Evolutionary conservation across 2,329 filamentous ascomycete genomes (phyloP).

Genomic region (Sporothrix inflata): DNA sequence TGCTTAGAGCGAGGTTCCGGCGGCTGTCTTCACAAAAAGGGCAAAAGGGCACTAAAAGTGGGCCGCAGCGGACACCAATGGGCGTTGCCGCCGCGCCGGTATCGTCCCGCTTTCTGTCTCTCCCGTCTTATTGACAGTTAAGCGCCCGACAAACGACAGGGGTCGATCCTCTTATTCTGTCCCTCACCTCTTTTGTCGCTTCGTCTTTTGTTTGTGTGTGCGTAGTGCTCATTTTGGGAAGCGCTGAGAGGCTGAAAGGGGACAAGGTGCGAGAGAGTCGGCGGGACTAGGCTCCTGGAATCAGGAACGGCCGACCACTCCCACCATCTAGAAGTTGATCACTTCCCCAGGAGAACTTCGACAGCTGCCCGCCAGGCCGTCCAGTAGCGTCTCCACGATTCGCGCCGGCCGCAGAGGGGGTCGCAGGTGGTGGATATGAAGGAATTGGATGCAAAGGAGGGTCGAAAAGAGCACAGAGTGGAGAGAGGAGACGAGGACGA

Average conservation of each 20-base stretch:
- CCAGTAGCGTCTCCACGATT: slow-evolving; percentile 11
- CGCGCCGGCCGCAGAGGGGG: slow-evolving; percentile 20
- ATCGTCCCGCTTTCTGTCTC: slow-evolving; percentile 9
- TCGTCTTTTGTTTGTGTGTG: not conserved
- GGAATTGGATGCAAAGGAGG: not conserved
- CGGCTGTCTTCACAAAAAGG: not conserved
- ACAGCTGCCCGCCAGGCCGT: not conserved
- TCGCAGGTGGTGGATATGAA: not conserved
- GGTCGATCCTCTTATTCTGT: not conserved
- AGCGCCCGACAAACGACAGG: slow-evolving; percentile 21
- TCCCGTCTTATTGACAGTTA: not conserved
- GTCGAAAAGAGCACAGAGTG: not conserved
- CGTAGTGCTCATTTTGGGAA: slow-evolving; percentile 13
- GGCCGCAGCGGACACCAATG: slow-evolving; percentile 21
- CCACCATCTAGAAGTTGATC: too few species aligned
- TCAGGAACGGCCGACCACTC: not conserved
- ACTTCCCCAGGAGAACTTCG: not conserved
- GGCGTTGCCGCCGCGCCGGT: slow-evolving; percentile 19
- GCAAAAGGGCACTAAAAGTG: not conserved
- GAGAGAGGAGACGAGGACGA: not conserved
- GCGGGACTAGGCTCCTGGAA: not conserved
- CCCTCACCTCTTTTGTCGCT: not conserved
- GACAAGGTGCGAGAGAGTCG: not conserved
- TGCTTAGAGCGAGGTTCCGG: not conserved
- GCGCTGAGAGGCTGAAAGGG: slow-evolving; percentile 15